phyloP scores from a whole-genome alignment of 2,329 filamentous ascomycete genomes.

The Cladophialophora carrionii region DNA sequence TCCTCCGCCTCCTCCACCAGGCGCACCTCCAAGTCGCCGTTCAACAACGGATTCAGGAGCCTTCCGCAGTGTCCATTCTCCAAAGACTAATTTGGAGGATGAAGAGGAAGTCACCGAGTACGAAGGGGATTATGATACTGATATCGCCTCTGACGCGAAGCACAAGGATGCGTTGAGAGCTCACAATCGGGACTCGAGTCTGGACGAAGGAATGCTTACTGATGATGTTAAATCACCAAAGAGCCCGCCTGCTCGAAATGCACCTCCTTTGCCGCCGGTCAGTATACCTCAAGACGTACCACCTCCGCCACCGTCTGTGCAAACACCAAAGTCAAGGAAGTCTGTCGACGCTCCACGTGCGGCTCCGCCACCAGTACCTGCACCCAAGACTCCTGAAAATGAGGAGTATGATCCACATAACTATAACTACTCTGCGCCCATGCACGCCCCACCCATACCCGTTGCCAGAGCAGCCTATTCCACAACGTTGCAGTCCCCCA shows the following conservation, averaged over 20 bases:
- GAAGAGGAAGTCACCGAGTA: constrained; percentile 89
- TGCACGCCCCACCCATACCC: constrained; percentile 40
- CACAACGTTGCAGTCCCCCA: constrained; percentile 39
- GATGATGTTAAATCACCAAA: constrained; percentile 57
- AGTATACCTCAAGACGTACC: constrained; percentile 60
- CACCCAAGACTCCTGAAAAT: constrained; percentile 53
- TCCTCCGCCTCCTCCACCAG: constrained; percentile 64
- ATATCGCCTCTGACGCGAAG: constrained; percentile 90
- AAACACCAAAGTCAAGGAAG: constrained; percentile 61
- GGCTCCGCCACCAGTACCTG: constrained; percentile 65
- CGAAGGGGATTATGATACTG: constrained; percentile 96
- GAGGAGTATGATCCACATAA: constrained; percentile 58
- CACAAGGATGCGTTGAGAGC: constrained; percentile 91
- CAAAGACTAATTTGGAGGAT: constrained; percentile 61
- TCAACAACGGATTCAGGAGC: constrained; percentile 61
- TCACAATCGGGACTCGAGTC: constrained; percentile 74
- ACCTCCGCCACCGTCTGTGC: constrained; percentile 69
- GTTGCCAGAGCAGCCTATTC: constrained; percentile 37
- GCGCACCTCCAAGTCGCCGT: constrained; percentile 57
- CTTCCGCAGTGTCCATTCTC: constrained; percentile 41
- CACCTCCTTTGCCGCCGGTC: constrained; percentile 60
- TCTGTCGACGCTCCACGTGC: constrained; percentile 73
- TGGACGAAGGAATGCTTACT: constrained; percentile 65
- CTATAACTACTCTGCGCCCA: constrained; percentile 55
- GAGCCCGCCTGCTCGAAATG: constrained; percentile 46